phyloP scores from a whole-genome alignment of 306 rosid genomes.

The Vicia faba region DNA sequence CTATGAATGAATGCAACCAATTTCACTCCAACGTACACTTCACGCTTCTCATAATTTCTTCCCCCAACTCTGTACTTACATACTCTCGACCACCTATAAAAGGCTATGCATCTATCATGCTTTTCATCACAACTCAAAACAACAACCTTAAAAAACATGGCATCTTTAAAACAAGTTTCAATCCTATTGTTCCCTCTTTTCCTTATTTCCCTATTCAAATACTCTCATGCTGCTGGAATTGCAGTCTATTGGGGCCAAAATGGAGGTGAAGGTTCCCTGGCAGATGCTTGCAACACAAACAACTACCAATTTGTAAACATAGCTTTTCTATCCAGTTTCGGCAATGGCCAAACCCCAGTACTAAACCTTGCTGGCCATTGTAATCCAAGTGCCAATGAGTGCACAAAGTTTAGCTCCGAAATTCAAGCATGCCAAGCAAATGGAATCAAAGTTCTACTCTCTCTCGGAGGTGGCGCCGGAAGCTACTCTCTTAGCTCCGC shows the following conservation, averaged over 20 bases:
- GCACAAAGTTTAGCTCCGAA: constrained; percentile 38
- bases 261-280: constrained; percentile 48
- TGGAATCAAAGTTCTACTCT: constrained; percentile 60
- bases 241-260: constrained; percentile 71
- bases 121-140: background rate
- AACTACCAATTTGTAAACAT: constrained; percentile 69
- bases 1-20: background rate
- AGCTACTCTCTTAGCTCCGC: constrained; percentile 54
- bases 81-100: constrained; percentile 37
- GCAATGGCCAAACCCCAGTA: constrained; percentile 46
- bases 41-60: constrained; percentile 1
- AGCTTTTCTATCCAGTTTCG: constrained; percentile 56
- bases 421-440: constrained; percentile 49
- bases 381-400: constrained; percentile 35
- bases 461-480: constrained; percentile 54
- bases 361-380: constrained; percentile 58
- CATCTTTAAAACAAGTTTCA: constrained; percentile 38
- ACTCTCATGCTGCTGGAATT: constrained; percentile 48
- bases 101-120: background rate
- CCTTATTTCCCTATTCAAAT: constrained; percentile 33
- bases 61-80: background rate
- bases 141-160: constrained; percentile 42
- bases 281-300: constrained; percentile 53
- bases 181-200: constrained; percentile 34
- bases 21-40: constrained; percentile 16